Evolutionary conservation across 108 stramenopile genomes (phyloP), one percentile per base, ranked within the genome.

Genomic region (Nannochloropsis gaditana): DNA sequence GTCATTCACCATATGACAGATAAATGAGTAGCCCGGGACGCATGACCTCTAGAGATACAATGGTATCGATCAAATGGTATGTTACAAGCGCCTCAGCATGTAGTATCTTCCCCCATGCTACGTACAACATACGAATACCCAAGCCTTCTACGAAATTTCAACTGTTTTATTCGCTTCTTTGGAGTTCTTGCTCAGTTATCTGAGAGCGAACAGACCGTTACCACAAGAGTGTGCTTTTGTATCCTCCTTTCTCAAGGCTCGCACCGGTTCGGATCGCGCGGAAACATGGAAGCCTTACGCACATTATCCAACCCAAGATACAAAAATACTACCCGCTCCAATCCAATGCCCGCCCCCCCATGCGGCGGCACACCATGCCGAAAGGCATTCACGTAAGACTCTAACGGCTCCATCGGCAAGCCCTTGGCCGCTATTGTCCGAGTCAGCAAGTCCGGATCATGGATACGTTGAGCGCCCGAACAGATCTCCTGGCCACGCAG

Each of bases 401-500:
- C 80, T 21, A 98, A 88, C 5, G 89, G 80, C 44, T 90, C 88
- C 4, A 86, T 21, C 1, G 88, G 89, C 80, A 98, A 93, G 19
- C 97, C 95, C 86, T 97, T 98, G 44, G 91, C 85, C 45, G 92
- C 86, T 17, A 98, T 89, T 11, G 94, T 93, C 41, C 88, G 19
- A 83, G 83, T 42, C 81, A 91, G 47, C 88, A 90, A 84, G 43
- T 89, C 82, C 31, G 87, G 84, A n/a, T 90, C 89, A 83, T 89
- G 90, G 41, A 89, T 88, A 80, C 97, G 94, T 87, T 98, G 97
- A 43, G 97, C 97, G 45, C 97, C 97, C 6, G 94, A 95, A 89
- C 97, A 98, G 84, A 98, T 98, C 93, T 98, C 97, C 91, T 95
- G 95, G 15, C 97, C 97, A 2, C 97, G 92, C 45, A 98, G 93